Base-by-base conservation (phyloP, 1,284 basidiomycete genomes). In the Apiotrichum porosum region DNA sequence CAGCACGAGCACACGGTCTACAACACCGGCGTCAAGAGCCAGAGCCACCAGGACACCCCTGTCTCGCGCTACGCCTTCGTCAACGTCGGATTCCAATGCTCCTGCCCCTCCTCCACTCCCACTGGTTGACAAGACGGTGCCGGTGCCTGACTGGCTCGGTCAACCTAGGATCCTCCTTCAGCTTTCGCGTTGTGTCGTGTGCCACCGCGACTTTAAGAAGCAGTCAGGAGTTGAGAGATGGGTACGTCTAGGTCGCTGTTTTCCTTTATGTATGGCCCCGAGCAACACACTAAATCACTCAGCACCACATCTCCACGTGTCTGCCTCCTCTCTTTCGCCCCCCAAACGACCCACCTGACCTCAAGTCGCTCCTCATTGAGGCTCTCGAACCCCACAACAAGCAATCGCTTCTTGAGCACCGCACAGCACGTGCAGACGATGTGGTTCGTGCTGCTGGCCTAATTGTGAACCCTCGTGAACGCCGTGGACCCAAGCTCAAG, bases 1-100 rank as follows among this genome's bases (percentile, higher is more conserved):
- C 81, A 32, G 3, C 80, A 26, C 32, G 4, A 40, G 1, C 80
- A 83, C 34, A 69, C 74, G 2, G 3, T 82, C 83, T 38, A 65
- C 71, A 23, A 66, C 70, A 14, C 42, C 56, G 8, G 65, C 69
- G 0, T 42, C 40, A 17, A 14, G 30, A 15, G 31, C 40, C 15
- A 40, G 26, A n/a, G n/a, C n/a, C n/a, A n/a, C n/a, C n/a, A n/a
- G n/a, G n/a, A n/a, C n/a, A n/a, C n/a, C n/a, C n/a, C n/a, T n/a
- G n/a, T n/a, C n/a, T n/a, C n/a, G n/a, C n/a, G n/a, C n/a, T n/a
- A n/a, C n/a, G n/a, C n/a, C n/a, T n/a, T n/a, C n/a, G n/a, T n/a
- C n/a, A n/a, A n/a, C n/a, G n/a, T n/a, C n/a, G n/a, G n/a, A n/a
- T n/a, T n/a, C n/a, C n/a, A n/a, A n/a, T n/a, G n/a, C n/a, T n/a